Evolutionary conservation across 306 rosid genomes (phyloP).

Genomic region (Acacia acuminata): DNA sequence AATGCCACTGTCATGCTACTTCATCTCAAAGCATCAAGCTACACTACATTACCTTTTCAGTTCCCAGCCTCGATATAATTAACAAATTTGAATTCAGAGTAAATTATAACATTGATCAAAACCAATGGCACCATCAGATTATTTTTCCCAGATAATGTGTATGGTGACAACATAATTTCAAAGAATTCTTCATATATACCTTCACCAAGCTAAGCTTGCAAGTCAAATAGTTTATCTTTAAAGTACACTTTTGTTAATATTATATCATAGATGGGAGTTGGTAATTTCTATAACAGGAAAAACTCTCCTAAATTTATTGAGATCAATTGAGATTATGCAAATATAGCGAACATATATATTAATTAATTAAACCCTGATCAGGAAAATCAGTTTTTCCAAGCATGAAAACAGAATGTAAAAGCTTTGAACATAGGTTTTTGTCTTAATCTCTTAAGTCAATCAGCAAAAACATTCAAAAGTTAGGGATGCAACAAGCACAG

Average conservation of each 20-base stretch:
- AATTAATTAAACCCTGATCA: neutral
- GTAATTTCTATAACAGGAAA: neutral
- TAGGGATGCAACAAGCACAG: neutral
- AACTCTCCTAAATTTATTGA: neutral
- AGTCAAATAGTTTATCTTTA: neutral
- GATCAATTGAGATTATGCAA: neutral
- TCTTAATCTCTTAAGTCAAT: neutral
- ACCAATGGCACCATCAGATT: neutral
- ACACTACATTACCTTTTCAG: neutral
- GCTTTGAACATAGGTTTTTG: too few species aligned
- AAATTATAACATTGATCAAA: conserved; percentile 1
- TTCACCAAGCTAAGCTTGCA: neutral
- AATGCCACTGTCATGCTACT: neutral
- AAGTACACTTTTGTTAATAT: neutral
- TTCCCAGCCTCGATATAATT: neutral
- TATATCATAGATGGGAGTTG: neutral
- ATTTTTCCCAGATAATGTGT: neutral
- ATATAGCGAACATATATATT: neutral
- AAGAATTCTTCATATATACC: neutral
- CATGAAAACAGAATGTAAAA: too few species aligned
- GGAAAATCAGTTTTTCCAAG: too few species aligned
- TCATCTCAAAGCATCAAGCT: neutral
- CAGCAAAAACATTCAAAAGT: neutral
- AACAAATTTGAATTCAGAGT: neutral
- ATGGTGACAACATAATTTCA: too few species aligned